Evolutionary conservation across 1,284 basidiomycete species (phyloP).

Genomic region (Malassezia obtusa): DNA sequence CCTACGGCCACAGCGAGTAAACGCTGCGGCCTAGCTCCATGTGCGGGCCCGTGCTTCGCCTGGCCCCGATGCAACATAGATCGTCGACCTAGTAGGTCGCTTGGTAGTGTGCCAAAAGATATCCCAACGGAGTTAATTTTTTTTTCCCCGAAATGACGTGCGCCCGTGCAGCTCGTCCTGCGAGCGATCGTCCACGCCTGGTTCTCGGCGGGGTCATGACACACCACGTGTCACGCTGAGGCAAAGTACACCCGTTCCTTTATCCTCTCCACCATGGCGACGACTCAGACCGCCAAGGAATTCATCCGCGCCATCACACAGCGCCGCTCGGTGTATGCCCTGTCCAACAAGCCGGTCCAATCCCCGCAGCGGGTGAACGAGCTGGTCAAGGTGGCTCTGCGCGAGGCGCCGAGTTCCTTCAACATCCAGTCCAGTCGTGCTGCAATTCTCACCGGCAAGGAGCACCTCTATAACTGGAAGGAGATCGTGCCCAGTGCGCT

Average conservation of each 20-base stretch:
- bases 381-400: slow-evolving; percentile 49
- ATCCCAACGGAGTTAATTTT: too few relatives aligned
- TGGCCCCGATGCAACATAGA: too few relatives aligned
- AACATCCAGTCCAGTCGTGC: slow-evolving; percentile 52
- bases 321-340: slow-evolving; percentile 51
- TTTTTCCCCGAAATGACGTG: too few relatives aligned
- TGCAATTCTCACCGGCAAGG: slow-evolving; percentile 49
- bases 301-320: slow-evolving; percentile 26
- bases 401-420: slow-evolving; percentile 50
- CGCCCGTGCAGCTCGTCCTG: too few relatives aligned
- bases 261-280: background rate
- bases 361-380: slow-evolving; percentile 47
- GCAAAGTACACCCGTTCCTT: too few relatives aligned
- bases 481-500: slow-evolving; percentile 42
- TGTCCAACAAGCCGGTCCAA: slow-evolving; percentile 48
- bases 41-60: too few relatives aligned
- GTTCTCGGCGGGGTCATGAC: too few relatives aligned
- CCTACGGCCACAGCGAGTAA: slow-evolving; percentile 8
- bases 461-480: slow-evolving; percentile 50
- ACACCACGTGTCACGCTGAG: too few relatives aligned
- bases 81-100: too few relatives aligned
- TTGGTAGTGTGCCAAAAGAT: too few relatives aligned
- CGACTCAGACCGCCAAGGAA: background rate
- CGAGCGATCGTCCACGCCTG: too few relatives aligned
- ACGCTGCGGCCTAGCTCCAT: too few relatives aligned